Base-by-base conservation (phyloP, 768 basidiomycete species). In the Mycena kentingensis region DNA sequence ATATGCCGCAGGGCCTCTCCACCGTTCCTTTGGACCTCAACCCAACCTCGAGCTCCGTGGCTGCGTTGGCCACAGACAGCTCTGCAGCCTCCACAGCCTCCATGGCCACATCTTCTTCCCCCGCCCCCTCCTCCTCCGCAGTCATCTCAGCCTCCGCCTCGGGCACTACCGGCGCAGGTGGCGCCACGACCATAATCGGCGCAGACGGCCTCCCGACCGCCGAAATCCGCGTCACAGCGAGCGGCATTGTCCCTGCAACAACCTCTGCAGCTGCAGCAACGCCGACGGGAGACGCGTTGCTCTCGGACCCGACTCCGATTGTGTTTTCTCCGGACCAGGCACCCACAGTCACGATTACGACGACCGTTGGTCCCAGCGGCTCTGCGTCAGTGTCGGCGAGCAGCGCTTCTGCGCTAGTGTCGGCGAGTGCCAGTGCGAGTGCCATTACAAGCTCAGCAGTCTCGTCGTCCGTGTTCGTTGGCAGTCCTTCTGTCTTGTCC, bases 121-220 rank as follows among this genome's bases (percentile, higher is more conserved):
- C 53, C 10, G 39, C 34, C 38, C 18, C 29, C 57, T 24, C 24
- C 42, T 28, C 46, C 58, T 44, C 52, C 46, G 43, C 53, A 24
- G 38, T 50, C 43, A 41, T 41, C 26, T 44, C 55, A 35, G 35
- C 51, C 36, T 26, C 50, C 18, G n/a, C 55, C 22, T 41, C 29
- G 16, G 18, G 49, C 25, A 24, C 51, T 22, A 10, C 46, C 49
- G 49, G 58, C 10, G 37, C 49, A 26, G 44, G 55, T 21, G 29
- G 37, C 10, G 39, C 60, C 6, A 26, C 58, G 15, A 42, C 58
- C 21, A 64, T 63, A 13, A 65, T 71, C 43, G 69, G 72, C 6
- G 51, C 62, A 3, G 62, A 73, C 46, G 71, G 70, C 10, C 61
- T 68, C 35, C 67, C 65, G 46, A 75, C 72, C 32, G 69, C 73